Conservation (phyloP, 257 asterid genomes). For the Solanum acaule region DNA sequence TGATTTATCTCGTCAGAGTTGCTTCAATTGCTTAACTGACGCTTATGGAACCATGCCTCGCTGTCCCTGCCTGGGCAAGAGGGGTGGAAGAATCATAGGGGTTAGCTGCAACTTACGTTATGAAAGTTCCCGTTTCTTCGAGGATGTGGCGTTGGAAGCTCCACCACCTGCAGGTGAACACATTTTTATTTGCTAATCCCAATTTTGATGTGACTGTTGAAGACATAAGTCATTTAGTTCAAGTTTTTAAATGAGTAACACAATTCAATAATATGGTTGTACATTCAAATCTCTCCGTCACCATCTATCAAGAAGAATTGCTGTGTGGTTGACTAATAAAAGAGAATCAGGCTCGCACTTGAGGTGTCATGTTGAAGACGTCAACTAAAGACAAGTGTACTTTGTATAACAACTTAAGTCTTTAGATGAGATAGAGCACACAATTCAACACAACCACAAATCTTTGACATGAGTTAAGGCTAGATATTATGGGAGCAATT, state of each 20-base stretch:
- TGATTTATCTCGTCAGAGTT: slow-evolving; percentile 4
- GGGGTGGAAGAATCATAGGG: slow-evolving; percentile 2
- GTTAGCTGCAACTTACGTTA: slow-evolving; percentile 10
- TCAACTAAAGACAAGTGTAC: background rate
- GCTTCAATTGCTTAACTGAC: slow-evolving; percentile 3
- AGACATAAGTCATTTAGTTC: no score
- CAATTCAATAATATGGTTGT: background rate
- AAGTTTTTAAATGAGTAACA: no score
- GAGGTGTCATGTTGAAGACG: no score
- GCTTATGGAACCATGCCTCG: background rate
- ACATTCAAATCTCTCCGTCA: background rate
- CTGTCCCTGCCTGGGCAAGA: background rate
- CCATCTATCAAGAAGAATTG: no score
- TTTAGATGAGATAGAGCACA: background rate
- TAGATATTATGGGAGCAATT: background rate
- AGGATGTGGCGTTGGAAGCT: background rate
- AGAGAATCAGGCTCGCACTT: no score
- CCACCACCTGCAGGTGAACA: background rate
- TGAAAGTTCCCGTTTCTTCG: background rate
- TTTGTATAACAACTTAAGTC: background rate
- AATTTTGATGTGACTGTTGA: background rate
- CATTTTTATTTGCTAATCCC: background rate
- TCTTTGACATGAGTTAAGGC: background rate
- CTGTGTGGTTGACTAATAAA: no score
- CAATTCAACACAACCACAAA: background rate